phyloP scores from a whole-genome alignment of 306 rosid species.

The Cotoneaster glaucophyllus region DNA sequence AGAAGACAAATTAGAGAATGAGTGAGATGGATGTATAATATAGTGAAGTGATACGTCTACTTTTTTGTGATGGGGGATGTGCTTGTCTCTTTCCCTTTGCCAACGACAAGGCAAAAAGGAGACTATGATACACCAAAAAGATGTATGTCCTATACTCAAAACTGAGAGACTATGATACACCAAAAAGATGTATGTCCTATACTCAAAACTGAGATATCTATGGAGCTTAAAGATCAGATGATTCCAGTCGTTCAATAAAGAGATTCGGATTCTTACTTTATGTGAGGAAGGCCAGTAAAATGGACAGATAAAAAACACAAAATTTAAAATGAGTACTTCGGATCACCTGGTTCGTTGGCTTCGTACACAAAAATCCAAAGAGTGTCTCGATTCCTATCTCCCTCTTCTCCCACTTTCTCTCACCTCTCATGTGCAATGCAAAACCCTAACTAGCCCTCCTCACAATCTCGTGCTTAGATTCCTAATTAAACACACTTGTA shows the following conservation, averaged over 20 bases:
- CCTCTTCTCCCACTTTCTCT: constrained; percentile 25
- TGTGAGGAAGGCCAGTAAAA: too few species aligned
- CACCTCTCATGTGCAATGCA: constrained; percentile 9
- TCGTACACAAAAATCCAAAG: too few species aligned
- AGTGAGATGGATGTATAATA: not conserved
- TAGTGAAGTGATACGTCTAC: not conserved
- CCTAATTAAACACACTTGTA: constrained; percentile 32
- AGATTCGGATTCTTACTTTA: too few species aligned
- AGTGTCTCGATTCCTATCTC: too few species aligned
- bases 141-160: constrained; percentile 17
- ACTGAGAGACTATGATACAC: not conserved
- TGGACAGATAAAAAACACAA: too few species aligned
- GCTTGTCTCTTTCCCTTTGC: constrained; percentile 28
- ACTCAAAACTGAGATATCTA: not conserved
- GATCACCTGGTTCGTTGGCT: too few species aligned
- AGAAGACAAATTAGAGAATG: constrained; percentile 1
- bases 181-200: constrained; percentile 32
- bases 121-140: constrained; percentile 19
- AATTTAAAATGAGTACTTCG: too few species aligned
- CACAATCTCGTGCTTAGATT: constrained; percentile 55
- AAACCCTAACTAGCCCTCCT: not conserved
- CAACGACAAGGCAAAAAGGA: constrained; percentile 20
- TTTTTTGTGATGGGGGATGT: constrained; percentile 26
- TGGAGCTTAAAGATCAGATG: too few species aligned
- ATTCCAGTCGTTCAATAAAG: rapidly evolving